Percentiles rank a stretch among this genome's conserved stretches.
These are phyloP conservation scores for Nicotiana obtusifolia DNA, from an alignment of 257 asterid genomes.

Conservation along the genomic window DNA sequence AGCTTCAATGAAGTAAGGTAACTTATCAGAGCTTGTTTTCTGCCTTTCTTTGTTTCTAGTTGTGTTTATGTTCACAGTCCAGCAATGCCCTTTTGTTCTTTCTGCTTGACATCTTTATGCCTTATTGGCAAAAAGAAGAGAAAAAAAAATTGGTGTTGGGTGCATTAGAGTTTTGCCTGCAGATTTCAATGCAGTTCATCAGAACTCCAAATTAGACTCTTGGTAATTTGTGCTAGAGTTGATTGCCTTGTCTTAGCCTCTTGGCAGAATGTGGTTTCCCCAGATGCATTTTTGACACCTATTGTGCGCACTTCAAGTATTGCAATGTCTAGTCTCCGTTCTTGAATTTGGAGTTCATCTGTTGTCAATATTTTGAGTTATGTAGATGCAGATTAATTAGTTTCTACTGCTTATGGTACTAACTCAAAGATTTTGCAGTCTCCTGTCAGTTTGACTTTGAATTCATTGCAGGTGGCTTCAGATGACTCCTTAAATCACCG, in stretches of 20 bases:
- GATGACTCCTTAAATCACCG: neutral
- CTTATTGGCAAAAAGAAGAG: neutral
- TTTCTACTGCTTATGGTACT: neutral
- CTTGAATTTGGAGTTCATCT: neutral
- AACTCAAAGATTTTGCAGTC: neutral
- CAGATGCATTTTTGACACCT: neutral
- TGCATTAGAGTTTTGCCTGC: neutral
- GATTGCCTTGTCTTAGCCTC: neutral
- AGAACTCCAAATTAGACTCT: neutral
- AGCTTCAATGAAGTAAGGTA: slow-evolving; percentile 30
- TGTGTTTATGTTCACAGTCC: neutral
- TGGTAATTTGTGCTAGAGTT: neutral
- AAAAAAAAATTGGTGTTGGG: neutral
- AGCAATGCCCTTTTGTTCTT: neutral
- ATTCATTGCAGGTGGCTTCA: neutral
- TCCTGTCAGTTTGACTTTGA: neutral
- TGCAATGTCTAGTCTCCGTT: neutral
- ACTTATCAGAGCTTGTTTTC: neutral
- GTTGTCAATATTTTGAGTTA: neutral
- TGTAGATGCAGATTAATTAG: neutral
- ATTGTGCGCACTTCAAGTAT: neutral
- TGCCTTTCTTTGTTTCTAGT: neutral
- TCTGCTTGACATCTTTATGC: neutral
- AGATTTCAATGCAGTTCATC: neutral
- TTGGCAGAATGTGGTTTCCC: neutral